Evolutionary conservation across 257 asterid genomes (phyloP), one percentile per base, ranked within the genome.

Genomic region (Solanum rostratum): DNA sequence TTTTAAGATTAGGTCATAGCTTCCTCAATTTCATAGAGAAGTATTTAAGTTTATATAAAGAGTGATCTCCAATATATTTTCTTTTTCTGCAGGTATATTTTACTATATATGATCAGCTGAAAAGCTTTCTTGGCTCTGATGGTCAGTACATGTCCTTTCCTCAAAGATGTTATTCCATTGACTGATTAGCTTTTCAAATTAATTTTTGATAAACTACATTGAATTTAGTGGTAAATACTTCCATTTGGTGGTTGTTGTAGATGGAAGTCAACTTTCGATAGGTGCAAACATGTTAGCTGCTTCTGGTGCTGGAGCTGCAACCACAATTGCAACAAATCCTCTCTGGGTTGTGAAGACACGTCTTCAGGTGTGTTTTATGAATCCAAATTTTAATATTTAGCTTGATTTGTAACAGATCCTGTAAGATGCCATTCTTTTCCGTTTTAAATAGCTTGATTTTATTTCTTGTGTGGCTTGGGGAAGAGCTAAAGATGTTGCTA

Each of bases 281-380:
- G 97, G 99, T 90, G 97, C 95, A 43, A 95, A 95, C 86, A 87
- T 96, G 98, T 71, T 93, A 80, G 98, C 99, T 88, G 99, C 99
- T 84, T 90, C 97, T 65, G 99, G 98, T 87, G 99, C 99, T 84
- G 99, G 99, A 83, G 98, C 97, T 86, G 98, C 95, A 20, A 96
- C 99, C 4, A 90, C 94, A 1, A 87, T 95, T 86, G 94, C 93
- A 53, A 96, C 96, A 81, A 96, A 95, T 90, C 99, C 99, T 86
- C 97, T 96, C 46, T 95, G 99, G 99, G 98, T 96, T 89, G 97
- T 96, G 87, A 95, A 95, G 92, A 96, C 98, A 66, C 94, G 98
- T 88, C 91, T 96, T 86, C 99, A 96, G 87, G 99, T 95, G 90
- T 87, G 91, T 62, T 43, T 22, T 52, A 76, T 53, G 41, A 68